Evolutionary conservation across 2,329 filamentous ascomycete species (phyloP), one percentile per base, ranked within the genome.

Genomic region (Incumbomyces lentus): DNA sequence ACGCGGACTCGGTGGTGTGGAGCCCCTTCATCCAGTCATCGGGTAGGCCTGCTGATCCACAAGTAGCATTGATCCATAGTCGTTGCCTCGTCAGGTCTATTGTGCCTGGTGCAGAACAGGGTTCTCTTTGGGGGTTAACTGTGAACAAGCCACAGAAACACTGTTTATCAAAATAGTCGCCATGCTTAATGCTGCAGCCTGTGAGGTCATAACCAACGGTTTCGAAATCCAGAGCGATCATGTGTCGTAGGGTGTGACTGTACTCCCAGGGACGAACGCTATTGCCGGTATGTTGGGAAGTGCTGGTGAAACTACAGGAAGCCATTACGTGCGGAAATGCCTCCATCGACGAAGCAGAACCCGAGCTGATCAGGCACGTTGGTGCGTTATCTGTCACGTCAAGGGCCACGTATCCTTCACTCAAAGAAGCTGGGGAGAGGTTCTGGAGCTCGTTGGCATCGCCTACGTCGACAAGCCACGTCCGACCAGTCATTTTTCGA

Each of bases 261-360:
- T 62, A 64, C 50, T 63, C 61, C 61, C 61, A 63, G 30, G 61
- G 60, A 33, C 61, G 61, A 49, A 41, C 55, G 14, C 53, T 54
- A 43, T 59, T 60, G 44, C 61, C 61, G 17, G 56, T 62, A 50
- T 62, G 59, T 46, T 54, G 48, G 17, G 59, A 55, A 16, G 44
- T 50, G 43, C 50, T 49, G 35, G 55, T 59, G 52, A 63, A 63
- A 42, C 53, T 40, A 47, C 62, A 64, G 6, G 60, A 62, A 7
- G 55, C 55, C 38, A 63, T 53, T 12, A 58, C 50, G 46, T 57
- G 52, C 45, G 56, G 49, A 50, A 63, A 64, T 22, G 52, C 17
- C 47, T 63, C 60, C 49, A 45, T 51, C 6, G 57, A 54, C 5
- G 31, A 33, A 40, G 46, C 44, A 40, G 54, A 55, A 40, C 40